phyloP scores from a whole-genome alignment of 345 rosid genomes.

The Citropsis articulata region DNA sequence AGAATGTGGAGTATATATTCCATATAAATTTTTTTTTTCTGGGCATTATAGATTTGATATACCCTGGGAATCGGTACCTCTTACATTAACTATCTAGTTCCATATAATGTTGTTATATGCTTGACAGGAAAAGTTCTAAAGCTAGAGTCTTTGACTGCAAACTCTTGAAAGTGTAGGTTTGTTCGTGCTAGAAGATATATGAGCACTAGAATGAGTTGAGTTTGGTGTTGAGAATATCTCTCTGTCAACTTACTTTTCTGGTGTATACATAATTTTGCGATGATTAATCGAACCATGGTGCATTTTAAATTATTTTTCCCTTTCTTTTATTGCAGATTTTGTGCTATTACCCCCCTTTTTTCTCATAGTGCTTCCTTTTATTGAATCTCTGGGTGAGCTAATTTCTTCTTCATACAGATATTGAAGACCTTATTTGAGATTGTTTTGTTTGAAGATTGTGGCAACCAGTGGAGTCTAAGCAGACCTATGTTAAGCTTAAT shows the following conservation, averaged over 20 bases:
- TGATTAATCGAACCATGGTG: neutral
- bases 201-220: neutral
- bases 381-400: neutral
- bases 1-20: neutral
- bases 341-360: neutral
- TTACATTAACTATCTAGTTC: neutral
- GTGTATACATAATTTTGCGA: neutral
- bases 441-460: constrained; percentile 91
- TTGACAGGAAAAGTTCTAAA: neutral
- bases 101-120: neutral
- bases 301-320: neutral
- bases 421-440: constrained; percentile 91
- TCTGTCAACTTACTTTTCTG: neutral
- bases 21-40: no score
- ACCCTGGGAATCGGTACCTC: neutral
- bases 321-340: neutral
- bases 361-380: neutral
- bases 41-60: neutral
- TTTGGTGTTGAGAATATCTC: neutral
- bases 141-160: neutral
- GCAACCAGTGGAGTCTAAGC: constrained; percentile 99
- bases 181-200: neutral
- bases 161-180: neutral
- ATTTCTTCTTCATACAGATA: constrained; percentile 48
- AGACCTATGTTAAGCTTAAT: constrained; percentile 95